Percentiles rank a stretch among this genome's conserved stretches.
Evolutionary conservation across 257 asterid species (phyloP).

Genomic region (Penstemon newberryi): DNA sequence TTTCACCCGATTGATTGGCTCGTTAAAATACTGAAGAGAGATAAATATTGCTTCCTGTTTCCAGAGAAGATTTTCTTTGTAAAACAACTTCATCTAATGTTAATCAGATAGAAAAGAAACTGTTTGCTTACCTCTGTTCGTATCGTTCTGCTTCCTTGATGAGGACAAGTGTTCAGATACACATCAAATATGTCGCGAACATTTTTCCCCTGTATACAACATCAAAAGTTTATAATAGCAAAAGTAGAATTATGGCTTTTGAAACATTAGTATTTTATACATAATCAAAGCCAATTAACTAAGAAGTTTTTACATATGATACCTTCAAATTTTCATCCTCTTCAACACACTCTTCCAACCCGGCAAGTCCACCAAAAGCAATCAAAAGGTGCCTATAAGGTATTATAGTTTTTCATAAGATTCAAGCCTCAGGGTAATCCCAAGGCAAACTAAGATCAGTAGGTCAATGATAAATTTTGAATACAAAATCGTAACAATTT

Average conservation of each 20-base stretch:
- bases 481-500: neutral
- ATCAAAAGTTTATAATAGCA: neutral
- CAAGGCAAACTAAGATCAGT: neutral
- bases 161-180: constrained; percentile 83
- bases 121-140: constrained; percentile 66
- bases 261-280: too few relatives aligned
- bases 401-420: neutral
- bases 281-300: neutral
- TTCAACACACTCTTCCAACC: constrained; percentile 93
- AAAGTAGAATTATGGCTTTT: too few relatives aligned
- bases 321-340: constrained; percentile 77
- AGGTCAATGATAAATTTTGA: neutral
- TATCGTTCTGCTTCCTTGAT: constrained; percentile 97
- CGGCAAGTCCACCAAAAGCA: constrained; percentile 98
- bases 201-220: constrained; percentile 59
- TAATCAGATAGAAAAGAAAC: neutral
- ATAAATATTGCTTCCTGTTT: constrained; percentile 85
- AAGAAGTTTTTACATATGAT: constrained; percentile 7
- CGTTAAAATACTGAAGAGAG: constrained; percentile 90
- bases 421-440: neutral
- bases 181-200: constrained; percentile 62
- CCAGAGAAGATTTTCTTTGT: neutral
- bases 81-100: neutral
- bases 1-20: constrained; percentile 59
- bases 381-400: constrained; percentile 77